Evolutionary conservation across 2,329 filamentous ascomycete genomes (phyloP).

Genomic region (Pestalotiopsis sp.): DNA sequence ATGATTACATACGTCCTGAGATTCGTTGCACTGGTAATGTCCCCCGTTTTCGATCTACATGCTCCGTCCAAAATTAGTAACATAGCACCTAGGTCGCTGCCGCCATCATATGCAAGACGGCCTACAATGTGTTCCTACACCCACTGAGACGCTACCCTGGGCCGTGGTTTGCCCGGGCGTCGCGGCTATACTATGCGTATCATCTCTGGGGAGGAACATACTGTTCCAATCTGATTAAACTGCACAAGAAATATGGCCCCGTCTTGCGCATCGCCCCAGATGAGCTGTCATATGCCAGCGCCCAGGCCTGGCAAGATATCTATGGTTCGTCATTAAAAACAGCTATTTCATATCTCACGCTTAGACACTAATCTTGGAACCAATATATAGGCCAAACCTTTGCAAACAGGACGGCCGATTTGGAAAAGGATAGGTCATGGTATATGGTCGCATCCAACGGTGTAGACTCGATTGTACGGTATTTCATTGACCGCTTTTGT

Average conservation of each 20-base stretch:
- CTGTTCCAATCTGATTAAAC: constrained; percentile 15
- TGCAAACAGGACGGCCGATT: neutral
- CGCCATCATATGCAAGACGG: too few relatives aligned
- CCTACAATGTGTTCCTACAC: neutral
- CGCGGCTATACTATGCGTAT: neutral
- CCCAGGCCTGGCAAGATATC: constrained; percentile 43
- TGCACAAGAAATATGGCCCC: constrained; percentile 27
- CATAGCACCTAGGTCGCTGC: too few relatives aligned
- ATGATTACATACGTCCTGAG: too few relatives aligned
- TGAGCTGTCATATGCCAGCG: constrained; percentile 41
- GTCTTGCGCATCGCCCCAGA: constrained; percentile 42
- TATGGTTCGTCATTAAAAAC: constrained; percentile 27
- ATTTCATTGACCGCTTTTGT: neutral
- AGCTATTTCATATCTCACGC: too few relatives aligned
- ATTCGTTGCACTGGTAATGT: too few relatives aligned
- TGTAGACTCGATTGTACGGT: neutral
- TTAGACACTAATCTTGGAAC: neutral
- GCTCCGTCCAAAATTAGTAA: too few relatives aligned
- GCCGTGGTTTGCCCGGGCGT: neutral
- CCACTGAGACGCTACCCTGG: neutral
- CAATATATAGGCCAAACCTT: neutral
- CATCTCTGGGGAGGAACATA: neutral
- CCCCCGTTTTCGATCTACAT: too few relatives aligned
- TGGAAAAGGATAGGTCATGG: neutral
- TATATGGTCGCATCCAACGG: too few relatives aligned